phyloP scores from a whole-genome alignment of 495 filamentous ascomycete species.

The Haplographium delicatum region DNA sequence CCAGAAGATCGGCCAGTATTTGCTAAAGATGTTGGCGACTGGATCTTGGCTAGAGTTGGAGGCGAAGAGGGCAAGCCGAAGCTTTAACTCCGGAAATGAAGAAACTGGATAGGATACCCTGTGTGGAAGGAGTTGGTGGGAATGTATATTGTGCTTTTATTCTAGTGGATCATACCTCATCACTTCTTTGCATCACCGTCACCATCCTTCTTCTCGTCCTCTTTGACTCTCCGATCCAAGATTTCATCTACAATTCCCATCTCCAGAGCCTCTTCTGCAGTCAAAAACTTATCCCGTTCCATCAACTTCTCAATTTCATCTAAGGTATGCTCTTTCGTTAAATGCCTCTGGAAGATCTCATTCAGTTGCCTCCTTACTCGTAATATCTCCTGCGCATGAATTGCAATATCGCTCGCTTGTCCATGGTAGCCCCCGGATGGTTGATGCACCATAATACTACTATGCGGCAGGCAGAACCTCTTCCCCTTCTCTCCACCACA shows the following conservation, averaged over 20 bases:
- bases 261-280: constrained; percentile 79
- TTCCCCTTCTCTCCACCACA: constrained; percentile 82
- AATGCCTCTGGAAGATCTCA: constrained; percentile 78
- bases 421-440: constrained; percentile 87
- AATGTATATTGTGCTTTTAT: too few species aligned
- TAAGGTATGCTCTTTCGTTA: constrained; percentile 69
- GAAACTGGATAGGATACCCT: too few species aligned
- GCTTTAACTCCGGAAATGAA: constrained; percentile 5
- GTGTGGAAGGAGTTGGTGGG: too few species aligned
- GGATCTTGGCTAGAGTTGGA: constrained; percentile 55
- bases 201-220: constrained; percentile 26
- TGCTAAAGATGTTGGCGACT: constrained; percentile 64
- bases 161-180: background rate
- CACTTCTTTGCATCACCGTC: background rate
- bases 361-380: constrained; percentile 80
- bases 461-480: constrained; percentile 84
- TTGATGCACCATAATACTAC: constrained; percentile 94
- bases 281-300: constrained; percentile 94
- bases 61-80: constrained; percentile 10
- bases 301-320: constrained; percentile 88
- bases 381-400: constrained; percentile 95
- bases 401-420: constrained; percentile 87
- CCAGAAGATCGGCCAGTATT: constrained; percentile 55
- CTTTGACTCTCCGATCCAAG: constrained; percentile 45
- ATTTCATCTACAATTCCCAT: constrained; percentile 92